These are phyloP conservation scores for Calonectria leucothoes DNA, from an alignment of 2,329 filamentous ascomycete genomes.

Conservation along the genomic window DNA sequence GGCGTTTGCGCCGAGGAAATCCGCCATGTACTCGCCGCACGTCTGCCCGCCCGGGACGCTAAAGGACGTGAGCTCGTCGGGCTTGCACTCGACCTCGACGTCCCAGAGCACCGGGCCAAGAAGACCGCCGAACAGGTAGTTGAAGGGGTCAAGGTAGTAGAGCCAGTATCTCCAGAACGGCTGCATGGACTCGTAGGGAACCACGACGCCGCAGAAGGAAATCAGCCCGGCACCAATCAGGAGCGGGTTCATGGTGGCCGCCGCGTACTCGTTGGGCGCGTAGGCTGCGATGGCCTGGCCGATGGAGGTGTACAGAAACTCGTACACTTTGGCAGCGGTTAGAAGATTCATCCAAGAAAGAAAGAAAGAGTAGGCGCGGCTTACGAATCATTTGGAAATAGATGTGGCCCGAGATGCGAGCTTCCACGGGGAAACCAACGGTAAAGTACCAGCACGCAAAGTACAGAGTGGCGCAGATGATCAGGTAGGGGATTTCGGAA, in stretches of 20 bases:
- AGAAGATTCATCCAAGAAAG: neutral
- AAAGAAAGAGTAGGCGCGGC: slow-evolving; percentile 36
- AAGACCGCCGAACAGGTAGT: slow-evolving; percentile 53
- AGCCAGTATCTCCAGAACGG: slow-evolving; percentile 47
- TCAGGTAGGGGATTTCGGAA: slow-evolving; percentile 52
- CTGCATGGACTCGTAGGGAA: slow-evolving; percentile 36
- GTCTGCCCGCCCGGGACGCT: slow-evolving; percentile 14
- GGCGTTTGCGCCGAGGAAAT: slow-evolving; percentile 24
- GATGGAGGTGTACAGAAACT: slow-evolving; percentile 54
- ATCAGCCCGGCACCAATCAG: slow-evolving; percentile 52
- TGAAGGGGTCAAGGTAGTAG: slow-evolving; percentile 57
- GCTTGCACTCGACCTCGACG: slow-evolving; percentile 48
- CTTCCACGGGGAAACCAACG: slow-evolving; percentile 37
- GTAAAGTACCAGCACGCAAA: slow-evolving; percentile 64
- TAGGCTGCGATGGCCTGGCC: slow-evolving; percentile 60
- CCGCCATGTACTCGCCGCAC: slow-evolving; percentile 33
- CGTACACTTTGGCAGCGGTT: slow-evolving; percentile 49
- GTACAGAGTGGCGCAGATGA: slow-evolving; percentile 53
- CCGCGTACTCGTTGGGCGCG: slow-evolving; percentile 62
- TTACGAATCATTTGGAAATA: slow-evolving; percentile 60
- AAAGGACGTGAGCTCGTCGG: slow-evolving; percentile 42
- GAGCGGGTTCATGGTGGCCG: slow-evolving; percentile 58
- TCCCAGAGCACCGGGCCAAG: slow-evolving; percentile 52
- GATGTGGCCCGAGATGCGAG: slow-evolving; percentile 58
- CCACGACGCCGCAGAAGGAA: slow-evolving; percentile 41